Evolutionary conservation across 257 asterid species (phyloP).

Genomic region (Mitragyna speciosa): DNA sequence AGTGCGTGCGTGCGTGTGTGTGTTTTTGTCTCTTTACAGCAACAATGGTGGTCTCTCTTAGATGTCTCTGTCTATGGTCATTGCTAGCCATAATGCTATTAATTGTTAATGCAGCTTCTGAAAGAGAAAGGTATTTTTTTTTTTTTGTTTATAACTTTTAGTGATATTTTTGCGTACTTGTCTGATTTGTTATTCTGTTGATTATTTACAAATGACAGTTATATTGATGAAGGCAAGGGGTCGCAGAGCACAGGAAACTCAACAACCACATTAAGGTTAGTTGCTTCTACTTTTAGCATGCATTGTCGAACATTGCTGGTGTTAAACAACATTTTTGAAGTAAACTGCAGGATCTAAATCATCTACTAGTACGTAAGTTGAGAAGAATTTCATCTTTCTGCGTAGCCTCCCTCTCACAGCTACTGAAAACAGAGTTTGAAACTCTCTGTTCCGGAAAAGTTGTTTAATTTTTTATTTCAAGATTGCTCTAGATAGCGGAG

Average conservation of each 20-base stretch:
- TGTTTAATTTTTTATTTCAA: neutral
- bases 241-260: constrained; percentile 46
- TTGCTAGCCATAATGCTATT: constrained; percentile 37
- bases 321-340: neutral
- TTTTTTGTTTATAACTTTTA: neutral
- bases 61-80: constrained; percentile 25
- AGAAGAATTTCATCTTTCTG: too few relatives aligned
- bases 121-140: constrained; percentile 42
- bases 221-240: constrained; percentile 32
- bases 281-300: neutral
- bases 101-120: constrained; percentile 32
- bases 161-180: neutral
- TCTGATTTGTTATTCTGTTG: constrained; percentile 7
- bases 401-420: too few relatives aligned
- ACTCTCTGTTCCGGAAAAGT: neutral
- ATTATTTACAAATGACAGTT: constrained; percentile 7
- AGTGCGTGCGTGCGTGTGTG: too few relatives aligned
- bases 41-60: constrained; percentile 48
- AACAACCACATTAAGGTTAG: constrained; percentile 56
- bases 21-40: constrained; percentile 3
- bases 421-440: neutral
- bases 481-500: neutral
- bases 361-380: too few relatives aligned
- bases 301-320: neutral
- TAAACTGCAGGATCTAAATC: neutral